phyloP scores from a whole-genome alignment of 2,329 filamentous ascomycete genomes.

The Zopfia rhizophila region DNA sequence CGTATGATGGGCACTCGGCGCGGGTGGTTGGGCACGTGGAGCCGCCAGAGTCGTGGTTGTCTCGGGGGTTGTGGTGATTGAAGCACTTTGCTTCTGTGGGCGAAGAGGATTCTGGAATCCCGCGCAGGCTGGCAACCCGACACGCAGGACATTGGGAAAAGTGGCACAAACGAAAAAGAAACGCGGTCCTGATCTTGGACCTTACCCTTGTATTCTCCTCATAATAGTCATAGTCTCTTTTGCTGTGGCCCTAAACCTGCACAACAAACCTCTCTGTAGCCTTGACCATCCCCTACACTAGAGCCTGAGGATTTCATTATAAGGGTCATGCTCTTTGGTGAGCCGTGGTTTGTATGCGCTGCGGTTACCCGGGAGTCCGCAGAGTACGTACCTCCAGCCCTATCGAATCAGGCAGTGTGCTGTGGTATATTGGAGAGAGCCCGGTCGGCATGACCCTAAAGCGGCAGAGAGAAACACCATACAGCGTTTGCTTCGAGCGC shows the following conservation, averaged over 20 bases:
- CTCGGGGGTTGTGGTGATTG: background rate
- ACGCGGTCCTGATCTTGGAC: too few relatives aligned
- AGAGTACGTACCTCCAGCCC: slow-evolving; percentile 27
- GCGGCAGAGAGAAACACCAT: slow-evolving; percentile 6
- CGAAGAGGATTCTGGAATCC: slow-evolving; percentile 9
- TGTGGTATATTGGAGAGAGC: slow-evolving; percentile 11
- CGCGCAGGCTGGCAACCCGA: slow-evolving; percentile 1
- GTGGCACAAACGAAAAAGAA: too few relatives aligned
- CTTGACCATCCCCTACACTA: too few relatives aligned
- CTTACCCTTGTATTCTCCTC: too few relatives aligned
- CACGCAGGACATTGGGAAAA: too few relatives aligned
- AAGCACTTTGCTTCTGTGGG: slow-evolving; percentile 12
- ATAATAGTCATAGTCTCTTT: too few relatives aligned
- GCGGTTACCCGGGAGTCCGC: background rate
- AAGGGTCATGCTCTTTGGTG: too few relatives aligned
- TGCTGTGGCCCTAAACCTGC: too few relatives aligned
- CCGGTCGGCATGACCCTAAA: slow-evolving; percentile 2
- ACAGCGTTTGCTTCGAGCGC: background rate
- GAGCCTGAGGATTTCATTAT: too few relatives aligned
- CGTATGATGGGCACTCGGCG: slow-evolving; percentile 5
- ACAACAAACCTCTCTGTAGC: too few relatives aligned
- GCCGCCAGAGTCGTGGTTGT: slow-evolving; percentile 24
- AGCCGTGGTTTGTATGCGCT: too few relatives aligned
- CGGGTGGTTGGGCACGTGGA: slow-evolving; percentile 32
- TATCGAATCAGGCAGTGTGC: slow-evolving; percentile 35